Percentiles rank a stretch among this genome's conserved stretches.
phyloP scores from a whole-genome alignment of 2,329 filamentous ascomycete species.

The Beauveria sp. region DNA sequence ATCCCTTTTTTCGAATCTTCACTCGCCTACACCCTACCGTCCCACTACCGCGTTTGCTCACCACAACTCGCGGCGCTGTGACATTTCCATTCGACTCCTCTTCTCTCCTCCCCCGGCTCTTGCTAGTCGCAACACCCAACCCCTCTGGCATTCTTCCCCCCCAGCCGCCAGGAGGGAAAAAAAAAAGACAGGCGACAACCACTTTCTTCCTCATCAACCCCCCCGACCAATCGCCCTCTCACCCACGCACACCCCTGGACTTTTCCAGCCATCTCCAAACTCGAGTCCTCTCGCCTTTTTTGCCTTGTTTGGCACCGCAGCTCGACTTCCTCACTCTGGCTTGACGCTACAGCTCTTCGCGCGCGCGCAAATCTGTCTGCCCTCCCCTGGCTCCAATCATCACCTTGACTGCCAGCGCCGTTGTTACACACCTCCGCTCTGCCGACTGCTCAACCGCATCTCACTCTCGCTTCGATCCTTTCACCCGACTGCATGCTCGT shows the following conservation, averaged over 20 bases:
- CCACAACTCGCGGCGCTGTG: not conserved
- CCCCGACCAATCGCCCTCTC: not conserved
- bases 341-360: not conserved
- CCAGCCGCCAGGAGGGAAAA: constrained; percentile 7
- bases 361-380: not conserved
- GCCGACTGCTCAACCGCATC: not conserved
- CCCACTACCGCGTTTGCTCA: not conserved
- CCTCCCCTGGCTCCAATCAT: constrained; percentile 6
- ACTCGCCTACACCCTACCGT: not conserved
- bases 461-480: not conserved
- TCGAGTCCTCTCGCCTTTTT: constrained; percentile 19
- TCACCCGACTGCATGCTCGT: not conserved
- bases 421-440: not conserved
- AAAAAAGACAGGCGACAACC: constrained; percentile 5
- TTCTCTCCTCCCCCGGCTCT: not conserved
- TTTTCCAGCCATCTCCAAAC: constrained; percentile 35
- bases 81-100: constrained; percentile 1
- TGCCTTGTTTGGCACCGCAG: not conserved
- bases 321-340: not conserved
- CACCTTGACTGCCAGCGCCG: not conserved
- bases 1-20: no score
- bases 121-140: constrained; percentile 9
- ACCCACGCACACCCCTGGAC: not conserved
- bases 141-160: constrained; percentile 10
- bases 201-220: not conserved